Evolutionary conservation across 371 early-diverging fungal genomes (phyloP), one percentile per base, ranked within the genome.

Genomic region (Mucor indicus): DNA sequence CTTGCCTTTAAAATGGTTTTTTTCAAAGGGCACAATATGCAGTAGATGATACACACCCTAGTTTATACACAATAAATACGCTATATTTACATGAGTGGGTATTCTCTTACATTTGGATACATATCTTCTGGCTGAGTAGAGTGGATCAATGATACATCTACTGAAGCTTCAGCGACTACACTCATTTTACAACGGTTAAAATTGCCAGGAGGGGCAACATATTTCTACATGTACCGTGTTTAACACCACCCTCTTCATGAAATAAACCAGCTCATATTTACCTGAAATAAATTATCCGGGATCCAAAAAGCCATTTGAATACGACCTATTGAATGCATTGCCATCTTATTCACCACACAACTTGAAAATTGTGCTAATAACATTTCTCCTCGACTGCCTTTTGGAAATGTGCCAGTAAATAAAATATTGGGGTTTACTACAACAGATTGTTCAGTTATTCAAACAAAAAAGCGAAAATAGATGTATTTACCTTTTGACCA

Each of bases 281-380:
- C 72, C 7, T 32, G 27, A 32, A 53, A 64, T 6, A 72, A 36
- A 10, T 22, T 36, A 32, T 67, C 69, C 17, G 72, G 66, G 15
- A 72, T 40, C 77, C 77, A 76, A 42, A 76, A 46, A 7, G 66
- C 69, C 73, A 70, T 72, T 23, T 65, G 68, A n/a, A 76, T 55
- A 36, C 77, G 70, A 12, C 77, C 77, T 16, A 68, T 29, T 6
- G 68, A 32, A 44, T 70, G 67, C 54, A 76, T 48, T 1, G 77
- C 73, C 71, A 70, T 72, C 15, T 58, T 61, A 35, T 68, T 70
- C 11, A 46, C 48, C 27, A 72, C 56, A 53, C 73, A 76, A 2
- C 58, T 46, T 6, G 62, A 41, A 25, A 72, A 64, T 48, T 76
- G 77, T 1, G 73, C 73, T 17, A 76, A 37, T 10, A 76, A 32